These are phyloP conservation scores for Sphagnum contortum DNA, from an alignment of 225 moss, liverwort and hornwort genomes.

Conservation along the genomic window DNA sequence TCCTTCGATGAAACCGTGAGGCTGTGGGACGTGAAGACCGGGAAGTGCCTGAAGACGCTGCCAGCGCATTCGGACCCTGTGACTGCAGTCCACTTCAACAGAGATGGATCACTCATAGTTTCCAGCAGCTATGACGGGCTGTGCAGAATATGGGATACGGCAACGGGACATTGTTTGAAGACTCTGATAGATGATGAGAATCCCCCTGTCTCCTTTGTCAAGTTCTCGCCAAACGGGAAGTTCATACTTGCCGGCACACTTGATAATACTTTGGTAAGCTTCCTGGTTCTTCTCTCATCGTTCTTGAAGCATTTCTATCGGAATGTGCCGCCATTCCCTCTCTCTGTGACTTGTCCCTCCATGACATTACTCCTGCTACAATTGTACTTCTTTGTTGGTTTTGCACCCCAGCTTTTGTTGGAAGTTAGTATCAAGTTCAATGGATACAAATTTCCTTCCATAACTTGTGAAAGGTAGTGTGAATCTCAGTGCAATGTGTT, in stretches of 20 bases:
- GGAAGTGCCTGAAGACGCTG: conserved; percentile 85
- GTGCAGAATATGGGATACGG: conserved; percentile 95
- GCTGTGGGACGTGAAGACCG: conserved; percentile 95
- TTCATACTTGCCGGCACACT: conserved; percentile 89
- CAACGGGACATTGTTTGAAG: conserved; percentile 89
- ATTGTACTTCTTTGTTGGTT: too few relatives aligned
- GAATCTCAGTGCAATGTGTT: too few relatives aligned
- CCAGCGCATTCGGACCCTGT: conserved; percentile 99
- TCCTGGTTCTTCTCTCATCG: too few relatives aligned
- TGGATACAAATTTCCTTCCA: too few relatives aligned
- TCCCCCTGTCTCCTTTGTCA: conserved; percentile 84
- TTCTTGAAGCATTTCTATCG: too few relatives aligned
- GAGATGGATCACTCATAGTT: conserved; percentile 86
- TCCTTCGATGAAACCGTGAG: conserved; percentile 97
- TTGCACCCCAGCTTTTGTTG: too few relatives aligned
- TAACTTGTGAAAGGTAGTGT: too few relatives aligned
- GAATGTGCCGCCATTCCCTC: too few relatives aligned
- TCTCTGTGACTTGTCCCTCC: too few relatives aligned
- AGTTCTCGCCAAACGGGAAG: conserved; percentile 95
- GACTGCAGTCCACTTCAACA: conserved; percentile 92
- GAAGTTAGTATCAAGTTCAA: too few relatives aligned
- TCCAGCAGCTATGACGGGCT: conserved; percentile 96
- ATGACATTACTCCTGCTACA: too few relatives aligned
- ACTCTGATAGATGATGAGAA: conserved; percentile 92
- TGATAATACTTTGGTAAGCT: conserved; percentile 73